These are phyloP conservation scores for Backusella liffmaniae DNA, from an alignment of 192 early-diverging fungal genomes.

Conservation along the genomic window DNA sequence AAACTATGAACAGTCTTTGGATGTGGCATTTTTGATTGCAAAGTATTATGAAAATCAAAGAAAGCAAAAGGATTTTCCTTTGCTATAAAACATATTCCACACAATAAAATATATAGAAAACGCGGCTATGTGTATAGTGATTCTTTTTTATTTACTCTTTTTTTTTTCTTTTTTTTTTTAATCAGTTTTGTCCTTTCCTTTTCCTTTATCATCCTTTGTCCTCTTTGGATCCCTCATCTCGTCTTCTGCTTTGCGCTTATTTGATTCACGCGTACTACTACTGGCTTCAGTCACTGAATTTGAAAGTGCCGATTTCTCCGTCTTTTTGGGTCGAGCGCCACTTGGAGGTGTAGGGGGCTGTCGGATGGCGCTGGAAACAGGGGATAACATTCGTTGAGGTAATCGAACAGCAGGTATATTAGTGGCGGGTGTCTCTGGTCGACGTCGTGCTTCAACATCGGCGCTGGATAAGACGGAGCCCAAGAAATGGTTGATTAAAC, in stretches of 20 bases:
- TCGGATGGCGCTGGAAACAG: not conserved
- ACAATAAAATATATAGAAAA: not conserved
- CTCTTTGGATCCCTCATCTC: not conserved
- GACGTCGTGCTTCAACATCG: slow-evolving; percentile 22
- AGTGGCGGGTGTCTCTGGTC: not conserved
- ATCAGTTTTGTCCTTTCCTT: slow-evolving; percentile 19
- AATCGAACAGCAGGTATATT: not conserved
- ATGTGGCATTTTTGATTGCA: slow-evolving; percentile 96
- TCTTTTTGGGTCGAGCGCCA: not conserved
- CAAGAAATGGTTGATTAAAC: slow-evolving; percentile 32
- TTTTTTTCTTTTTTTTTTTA: too few species aligned
- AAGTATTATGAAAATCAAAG: slow-evolving; percentile 75
- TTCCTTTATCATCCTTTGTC: slow-evolving; percentile 15
- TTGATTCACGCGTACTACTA: not conserved
- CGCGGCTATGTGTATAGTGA: not conserved
- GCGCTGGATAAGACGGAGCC: slow-evolving; percentile 33
- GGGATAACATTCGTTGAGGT: not conserved
- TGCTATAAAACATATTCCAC: slow-evolving; percentile 3
- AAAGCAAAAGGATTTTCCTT: slow-evolving; percentile 21
- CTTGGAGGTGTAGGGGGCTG: not conserved
- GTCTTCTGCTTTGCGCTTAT: not conserved
- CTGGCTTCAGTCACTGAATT: not conserved
- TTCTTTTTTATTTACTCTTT: not conserved
- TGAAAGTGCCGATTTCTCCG: not conserved
- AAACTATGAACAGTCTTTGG: slow-evolving; percentile 96